These are phyloP conservation scores for Castanea mollissima DNA, from an alignment of 306 rosid genomes.

Conservation along the genomic window DNA sequence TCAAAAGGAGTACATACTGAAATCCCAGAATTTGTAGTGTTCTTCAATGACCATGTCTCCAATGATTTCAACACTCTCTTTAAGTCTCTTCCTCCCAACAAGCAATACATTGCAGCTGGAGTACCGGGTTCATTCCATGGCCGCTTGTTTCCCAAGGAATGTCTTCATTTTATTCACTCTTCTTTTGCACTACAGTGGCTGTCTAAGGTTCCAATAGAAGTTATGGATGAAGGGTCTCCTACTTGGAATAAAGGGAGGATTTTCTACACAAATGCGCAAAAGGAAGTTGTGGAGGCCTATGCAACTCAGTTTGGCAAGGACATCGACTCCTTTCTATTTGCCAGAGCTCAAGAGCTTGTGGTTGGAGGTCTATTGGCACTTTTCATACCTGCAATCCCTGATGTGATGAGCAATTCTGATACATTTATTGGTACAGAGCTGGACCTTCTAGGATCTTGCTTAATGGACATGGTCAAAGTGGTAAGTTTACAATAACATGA, in stretches of 20 bases:
- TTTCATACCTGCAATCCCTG: constrained; percentile 13
- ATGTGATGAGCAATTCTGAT: background rate
- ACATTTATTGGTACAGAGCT: background rate
- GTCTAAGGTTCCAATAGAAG: constrained; percentile 19
- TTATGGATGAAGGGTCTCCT: no score
- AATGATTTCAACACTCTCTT: constrained; percentile 11
- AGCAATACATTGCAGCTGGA: constrained; percentile 21
- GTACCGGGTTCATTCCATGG: constrained; percentile 33
- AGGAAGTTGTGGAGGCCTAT: no score
- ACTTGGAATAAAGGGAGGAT: no score
- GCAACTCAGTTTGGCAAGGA: background rate
- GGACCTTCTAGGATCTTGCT: constrained; percentile 34
- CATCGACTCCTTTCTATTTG: constrained; percentile 16
- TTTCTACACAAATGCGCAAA: no score
- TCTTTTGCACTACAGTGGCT: constrained; percentile 24
- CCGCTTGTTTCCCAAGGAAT: background rate
- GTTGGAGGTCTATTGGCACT: constrained; percentile 24
- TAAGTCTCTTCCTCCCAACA: constrained; percentile 14
- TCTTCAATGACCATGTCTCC: no score
- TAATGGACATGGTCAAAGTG: constrained; percentile 37
- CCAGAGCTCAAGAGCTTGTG: constrained; percentile 32
- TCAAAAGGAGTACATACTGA: no score
- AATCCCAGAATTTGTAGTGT: no score
- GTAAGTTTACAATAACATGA: constrained; percentile 8
- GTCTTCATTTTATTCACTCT: constrained; percentile 23